phyloP scores from a whole-genome alignment of 345 rosid genomes.

The Citrus mangshanensis region DNA sequence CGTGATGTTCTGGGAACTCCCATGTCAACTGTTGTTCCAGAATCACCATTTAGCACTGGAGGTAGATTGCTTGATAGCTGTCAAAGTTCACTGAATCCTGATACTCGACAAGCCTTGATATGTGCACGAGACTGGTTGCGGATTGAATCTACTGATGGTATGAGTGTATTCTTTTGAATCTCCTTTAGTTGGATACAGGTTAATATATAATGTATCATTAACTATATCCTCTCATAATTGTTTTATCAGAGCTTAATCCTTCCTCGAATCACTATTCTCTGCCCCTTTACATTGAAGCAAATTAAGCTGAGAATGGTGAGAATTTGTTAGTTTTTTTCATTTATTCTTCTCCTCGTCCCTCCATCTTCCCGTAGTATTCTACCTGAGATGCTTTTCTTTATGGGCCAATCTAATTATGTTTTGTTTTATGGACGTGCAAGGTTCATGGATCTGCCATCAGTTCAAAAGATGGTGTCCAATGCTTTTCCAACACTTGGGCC shows the following conservation, averaged over 20 bases:
- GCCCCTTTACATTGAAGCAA: conserved; percentile 29
- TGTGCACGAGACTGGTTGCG: conserved; percentile 83
- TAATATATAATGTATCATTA: not conserved
- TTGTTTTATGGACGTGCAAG: conserved; percentile 23
- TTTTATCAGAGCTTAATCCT: conserved; percentile 35
- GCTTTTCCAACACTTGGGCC: not conserved
- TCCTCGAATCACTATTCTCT: conserved; percentile 40
- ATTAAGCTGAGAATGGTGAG: conserved; percentile 26
- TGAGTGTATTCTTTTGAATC: conserved; percentile 9
- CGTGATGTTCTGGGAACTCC: conserved; percentile 89
- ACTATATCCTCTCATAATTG: not conserved
- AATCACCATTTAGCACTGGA: conserved; percentile 47
- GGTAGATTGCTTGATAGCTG: conserved; percentile 57
- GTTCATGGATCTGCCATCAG: conserved; percentile 20
- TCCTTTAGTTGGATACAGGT: not conserved
- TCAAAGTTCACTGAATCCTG: conserved; percentile 58
- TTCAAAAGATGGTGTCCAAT: conserved; percentile 8
- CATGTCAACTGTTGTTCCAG: conserved; percentile 60
- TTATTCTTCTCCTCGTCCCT: not conserved
- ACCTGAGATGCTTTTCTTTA: not conserved
- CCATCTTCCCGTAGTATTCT: not conserved
- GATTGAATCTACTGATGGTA: conserved; percentile 54
- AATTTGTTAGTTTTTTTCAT: not conserved
- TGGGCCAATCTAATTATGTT: not conserved
- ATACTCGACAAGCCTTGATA: conserved; percentile 74